phyloP scores from a whole-genome alignment of 192 early-diverging fungal genomes.

The Coemansia sp. region DNA sequence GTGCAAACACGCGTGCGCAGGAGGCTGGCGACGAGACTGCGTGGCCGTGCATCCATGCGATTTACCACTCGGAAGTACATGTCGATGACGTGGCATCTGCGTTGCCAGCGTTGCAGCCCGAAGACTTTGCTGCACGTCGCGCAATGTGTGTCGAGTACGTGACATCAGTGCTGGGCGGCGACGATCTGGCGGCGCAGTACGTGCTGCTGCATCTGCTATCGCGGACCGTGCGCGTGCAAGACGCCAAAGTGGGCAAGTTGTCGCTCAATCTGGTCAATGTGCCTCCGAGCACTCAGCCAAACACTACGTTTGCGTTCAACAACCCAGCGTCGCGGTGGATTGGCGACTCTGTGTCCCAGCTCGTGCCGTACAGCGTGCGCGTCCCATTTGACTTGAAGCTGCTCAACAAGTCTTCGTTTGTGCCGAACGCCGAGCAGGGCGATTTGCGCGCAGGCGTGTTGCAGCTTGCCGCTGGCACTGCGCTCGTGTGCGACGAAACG shows the following conservation, averaged over 20 bases:
- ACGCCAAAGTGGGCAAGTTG: slow-evolving; percentile 66
- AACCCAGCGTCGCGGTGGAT: slow-evolving; percentile 42
- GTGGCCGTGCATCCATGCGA: slow-evolving; percentile 54
- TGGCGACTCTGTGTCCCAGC: slow-evolving; percentile 40
- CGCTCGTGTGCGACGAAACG: slow-evolving; percentile 70
- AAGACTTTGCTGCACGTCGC: slow-evolving; percentile 20
- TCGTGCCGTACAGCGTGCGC: slow-evolving; percentile 60
- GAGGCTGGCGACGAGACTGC: slow-evolving; percentile 7
- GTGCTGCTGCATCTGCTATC: slow-evolving; percentile 70
- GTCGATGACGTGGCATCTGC: slow-evolving; percentile 14
- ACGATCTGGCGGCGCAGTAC: slow-evolving; percentile 67
- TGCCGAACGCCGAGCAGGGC: slow-evolving; percentile 59
- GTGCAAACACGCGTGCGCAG: slow-evolving; percentile 22
- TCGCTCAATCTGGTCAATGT: slow-evolving; percentile 65
- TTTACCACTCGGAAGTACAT: slow-evolving; percentile 21
- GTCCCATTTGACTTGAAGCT: slow-evolving; percentile 63
- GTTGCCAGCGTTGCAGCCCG: slow-evolving; percentile 3
- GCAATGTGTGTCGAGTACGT: slow-evolving; percentile 54
- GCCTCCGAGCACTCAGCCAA: slow-evolving; percentile 17
- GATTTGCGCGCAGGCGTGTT: slow-evolving; percentile 63
- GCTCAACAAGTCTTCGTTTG: slow-evolving; percentile 61
- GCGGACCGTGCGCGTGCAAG: slow-evolving; percentile 43
- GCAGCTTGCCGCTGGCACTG: slow-evolving; percentile 63
- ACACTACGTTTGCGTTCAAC: slow-evolving; percentile 19
- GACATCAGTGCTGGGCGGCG: slow-evolving; percentile 59